phyloP scores from a whole-genome alignment of 768 basidiomycete species.

The Paxillus ammoniavirescens region DNA sequence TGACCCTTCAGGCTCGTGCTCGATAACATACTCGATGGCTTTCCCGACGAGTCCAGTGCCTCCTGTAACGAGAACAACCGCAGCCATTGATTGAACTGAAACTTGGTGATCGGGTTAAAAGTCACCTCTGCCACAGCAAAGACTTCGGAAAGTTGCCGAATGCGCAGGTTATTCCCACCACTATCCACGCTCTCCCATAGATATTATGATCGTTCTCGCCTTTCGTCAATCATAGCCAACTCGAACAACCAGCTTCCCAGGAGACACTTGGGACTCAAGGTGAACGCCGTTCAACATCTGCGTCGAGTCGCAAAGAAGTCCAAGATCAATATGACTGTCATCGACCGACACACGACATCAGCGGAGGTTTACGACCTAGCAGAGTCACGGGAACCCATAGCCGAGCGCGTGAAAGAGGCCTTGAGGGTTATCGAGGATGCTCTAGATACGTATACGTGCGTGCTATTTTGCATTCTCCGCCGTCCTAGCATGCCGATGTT shows the following conservation, averaged over 20 bases:
- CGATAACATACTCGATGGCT: constrained; percentile 75
- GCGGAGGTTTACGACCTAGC: constrained; percentile 63
- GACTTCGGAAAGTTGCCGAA: neutral
- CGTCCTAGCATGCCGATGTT: constrained; percentile 5
- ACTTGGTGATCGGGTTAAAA: neutral
- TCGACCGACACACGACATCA: constrained; percentile 54
- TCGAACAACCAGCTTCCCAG: constrained; percentile 5
- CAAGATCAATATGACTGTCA: constrained; percentile 17
- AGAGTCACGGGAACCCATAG: constrained; percentile 50
- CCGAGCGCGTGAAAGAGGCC: constrained; percentile 70
- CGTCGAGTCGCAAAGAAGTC: neutral
- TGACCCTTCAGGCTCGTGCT: constrained; percentile 75
- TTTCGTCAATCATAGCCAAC: constrained; percentile 2
- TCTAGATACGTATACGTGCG: constrained; percentile 81
- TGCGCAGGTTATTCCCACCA: constrained; percentile 16
- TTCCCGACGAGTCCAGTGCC: constrained; percentile 87
- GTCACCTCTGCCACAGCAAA: too few relatives aligned
- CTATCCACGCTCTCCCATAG: neutral
- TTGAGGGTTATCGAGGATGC: constrained; percentile 77
- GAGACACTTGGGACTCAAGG: neutral
- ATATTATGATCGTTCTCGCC: constrained; percentile 10
- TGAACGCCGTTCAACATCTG: neutral
- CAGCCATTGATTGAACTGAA: constrained; percentile 17
- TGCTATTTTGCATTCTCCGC: constrained; percentile 8
- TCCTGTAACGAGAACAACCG: constrained; percentile 77